These are phyloP conservation scores for Monilinia fructigena DNA, from an alignment of 2,329 filamentous ascomycete genomes.

Conservation along the genomic window DNA sequence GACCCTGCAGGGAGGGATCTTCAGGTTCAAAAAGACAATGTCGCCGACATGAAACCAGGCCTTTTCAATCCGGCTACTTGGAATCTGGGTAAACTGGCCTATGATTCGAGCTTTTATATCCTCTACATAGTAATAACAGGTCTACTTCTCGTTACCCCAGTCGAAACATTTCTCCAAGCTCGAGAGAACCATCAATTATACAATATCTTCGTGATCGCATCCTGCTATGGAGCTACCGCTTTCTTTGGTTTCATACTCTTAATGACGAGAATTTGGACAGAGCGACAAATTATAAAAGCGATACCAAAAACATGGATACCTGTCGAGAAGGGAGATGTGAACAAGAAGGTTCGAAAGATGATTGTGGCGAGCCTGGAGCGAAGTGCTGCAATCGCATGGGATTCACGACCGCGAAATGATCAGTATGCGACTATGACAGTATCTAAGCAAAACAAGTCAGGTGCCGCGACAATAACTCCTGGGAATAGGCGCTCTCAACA, in stretches of 20 bases:
- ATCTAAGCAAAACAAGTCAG: slow-evolving; percentile 37
- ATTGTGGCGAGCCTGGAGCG: slow-evolving; percentile 70
- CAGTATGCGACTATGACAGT: slow-evolving; percentile 36
- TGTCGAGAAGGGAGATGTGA: slow-evolving; percentile 80
- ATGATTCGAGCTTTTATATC: slow-evolving; percentile 9
- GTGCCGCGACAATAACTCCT: slow-evolving; percentile 29
- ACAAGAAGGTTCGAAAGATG: slow-evolving; percentile 70
- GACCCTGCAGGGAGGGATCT: slow-evolving; percentile 24
- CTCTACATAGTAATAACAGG: slow-evolving; percentile 61
- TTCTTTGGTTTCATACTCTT: slow-evolving; percentile 74
- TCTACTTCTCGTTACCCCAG: slow-evolving; percentile 76
- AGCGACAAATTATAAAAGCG: slow-evolving; percentile 70
- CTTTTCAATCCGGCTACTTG: slow-evolving; percentile 4
- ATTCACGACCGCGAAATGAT: slow-evolving; percentile 65
- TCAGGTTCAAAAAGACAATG: slow-evolving; percentile 20
- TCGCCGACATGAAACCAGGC: slow-evolving; percentile 17
- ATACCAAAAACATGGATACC: slow-evolving; percentile 89
- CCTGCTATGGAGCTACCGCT: slow-evolving; percentile 71
- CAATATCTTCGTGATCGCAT: slow-evolving; percentile 80
- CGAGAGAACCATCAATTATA: slow-evolving; percentile 64
- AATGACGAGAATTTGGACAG: slow-evolving; percentile 80
- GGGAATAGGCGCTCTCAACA: slow-evolving; percentile 21
- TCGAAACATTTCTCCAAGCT: slow-evolving; percentile 77
- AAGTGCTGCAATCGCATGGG: slow-evolving; percentile 79
- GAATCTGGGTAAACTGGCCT: slow-evolving; percentile 12